Evolutionary conservation across 352 stramenopile species (phyloP), one percentile per base, ranked within the genome.

Genomic region (Phytopythium aichiense): DNA sequence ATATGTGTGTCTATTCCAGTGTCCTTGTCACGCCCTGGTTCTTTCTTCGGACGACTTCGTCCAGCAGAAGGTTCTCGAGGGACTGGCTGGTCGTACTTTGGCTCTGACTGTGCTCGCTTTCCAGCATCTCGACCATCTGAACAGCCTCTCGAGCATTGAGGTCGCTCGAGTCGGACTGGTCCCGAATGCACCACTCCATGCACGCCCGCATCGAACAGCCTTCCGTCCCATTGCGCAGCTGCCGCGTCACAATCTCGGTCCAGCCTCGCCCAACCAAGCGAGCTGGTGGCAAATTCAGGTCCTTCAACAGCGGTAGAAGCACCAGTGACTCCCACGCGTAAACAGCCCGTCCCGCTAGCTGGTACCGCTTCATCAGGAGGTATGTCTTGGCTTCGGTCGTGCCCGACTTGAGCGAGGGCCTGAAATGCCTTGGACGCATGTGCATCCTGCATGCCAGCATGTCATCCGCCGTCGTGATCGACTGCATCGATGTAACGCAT

Each of bases 41-140:
- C 18, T 42, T 58, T 3, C 7, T 18, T 0, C 22, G 52, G 11
- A 58, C 52, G 2, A 69, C 64, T 64, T 74, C 67, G 30, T 77
- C 64, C 46, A 77, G 42, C 25, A 79, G 37, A 4, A 73, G 33
- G 46, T 72, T 79, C 58, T 79, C 72, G 4, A 79, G 58, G 1
- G 60, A 70, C 49, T 71, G 63, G 25, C 63, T 66, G 23, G 71
- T 72, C 50, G 60, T 62, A 43, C 60, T 59, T 6, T 62, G 67
- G n/a, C 69, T 65, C 16, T 67, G 56, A 9, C 65, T 55, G 20
- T 71, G 70, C 15, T 61, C 43, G 16, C 62, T 40, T 20, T 67
- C 57, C 7, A 77, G 49, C 57, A 71, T 66, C 16, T 74, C 57
- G 2, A 62, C 69, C 13, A 76, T 42, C 9, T 22, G 8, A 7